These are phyloP conservation scores for Actinomucor elegans DNA, from an alignment of 371 early-diverging fungal species.

Conservation along the genomic window DNA sequence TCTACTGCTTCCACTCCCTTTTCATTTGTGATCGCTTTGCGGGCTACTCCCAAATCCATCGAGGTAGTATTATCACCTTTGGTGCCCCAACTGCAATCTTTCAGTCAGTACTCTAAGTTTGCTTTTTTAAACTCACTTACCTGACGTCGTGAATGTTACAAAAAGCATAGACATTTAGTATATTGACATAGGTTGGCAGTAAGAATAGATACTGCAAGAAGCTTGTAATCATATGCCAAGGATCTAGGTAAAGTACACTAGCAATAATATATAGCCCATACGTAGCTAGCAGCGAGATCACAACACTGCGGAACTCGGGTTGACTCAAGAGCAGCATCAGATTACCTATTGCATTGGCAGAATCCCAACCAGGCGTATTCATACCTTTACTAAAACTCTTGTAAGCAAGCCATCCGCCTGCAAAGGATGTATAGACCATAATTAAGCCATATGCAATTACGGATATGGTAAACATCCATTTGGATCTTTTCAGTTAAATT, in stretches of 20 bases:
- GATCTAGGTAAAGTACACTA: constrained; percentile 80
- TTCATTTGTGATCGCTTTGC: constrained; percentile 24
- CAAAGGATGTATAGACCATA: constrained; percentile 60
- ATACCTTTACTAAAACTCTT: constrained; percentile 33
- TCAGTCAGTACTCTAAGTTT: not conserved
- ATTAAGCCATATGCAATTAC: constrained; percentile 53
- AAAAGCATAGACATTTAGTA: constrained; percentile 89
- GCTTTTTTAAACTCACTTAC: no score
- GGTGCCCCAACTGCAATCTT: constrained; percentile 84
- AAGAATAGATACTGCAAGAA: constrained; percentile 85
- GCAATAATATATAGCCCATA: constrained; percentile 85
- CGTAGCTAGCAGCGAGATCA: constrained; percentile 77
- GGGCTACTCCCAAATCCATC: constrained; percentile 56
- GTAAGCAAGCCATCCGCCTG: constrained; percentile 48
- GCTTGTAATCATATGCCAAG: constrained; percentile 92
- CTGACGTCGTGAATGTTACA: constrained; percentile 88
- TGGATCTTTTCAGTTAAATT: no score
- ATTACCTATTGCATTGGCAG: constrained; percentile 12
- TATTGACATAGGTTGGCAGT: constrained; percentile 86
- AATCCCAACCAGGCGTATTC: constrained; percentile 19
- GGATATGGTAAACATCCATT: constrained; percentile 54
- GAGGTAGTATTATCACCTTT: constrained; percentile 73
- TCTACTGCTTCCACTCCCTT: constrained; percentile 59
- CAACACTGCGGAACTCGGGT: constrained; percentile 73
- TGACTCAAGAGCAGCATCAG: constrained; percentile 23